phyloP scores from a whole-genome alignment of 2,329 filamentous ascomycete genomes.

The Cercospora sojina region DNA sequence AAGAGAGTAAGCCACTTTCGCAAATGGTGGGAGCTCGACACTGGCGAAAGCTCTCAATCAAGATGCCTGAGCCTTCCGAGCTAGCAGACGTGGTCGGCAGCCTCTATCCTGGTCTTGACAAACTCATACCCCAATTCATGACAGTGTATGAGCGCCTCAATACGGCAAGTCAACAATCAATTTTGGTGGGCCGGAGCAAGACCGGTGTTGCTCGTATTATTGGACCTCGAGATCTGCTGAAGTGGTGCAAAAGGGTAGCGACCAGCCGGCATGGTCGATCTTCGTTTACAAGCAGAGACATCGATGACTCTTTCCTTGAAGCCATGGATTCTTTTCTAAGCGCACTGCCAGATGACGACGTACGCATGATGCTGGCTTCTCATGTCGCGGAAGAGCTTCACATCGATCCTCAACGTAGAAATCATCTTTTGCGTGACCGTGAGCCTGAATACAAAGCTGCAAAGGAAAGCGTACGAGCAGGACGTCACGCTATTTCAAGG shows the following conservation, averaged over 20 bases:
- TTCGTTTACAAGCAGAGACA: slow-evolving; percentile 65
- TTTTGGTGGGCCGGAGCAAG: slow-evolving; percentile 50
- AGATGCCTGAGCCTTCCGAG: slow-evolving; percentile 66
- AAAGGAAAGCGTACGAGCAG: slow-evolving; percentile 32
- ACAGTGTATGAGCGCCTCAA: slow-evolving; percentile 54
- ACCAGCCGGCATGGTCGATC: slow-evolving; percentile 62
- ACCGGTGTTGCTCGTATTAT: slow-evolving; percentile 60
- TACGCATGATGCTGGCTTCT: slow-evolving; percentile 60
- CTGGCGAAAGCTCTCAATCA: slow-evolving; percentile 76
- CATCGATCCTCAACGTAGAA: slow-evolving; percentile 75
- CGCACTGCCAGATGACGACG: slow-evolving; percentile 66
- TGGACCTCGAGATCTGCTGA: slow-evolving; percentile 77
- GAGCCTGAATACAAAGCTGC: slow-evolving; percentile 64
- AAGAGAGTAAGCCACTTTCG: slow-evolving; percentile 66
- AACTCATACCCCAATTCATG: slow-evolving; percentile 56
- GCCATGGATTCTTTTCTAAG: slow-evolving; percentile 89
- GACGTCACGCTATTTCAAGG: slow-evolving; percentile 34
- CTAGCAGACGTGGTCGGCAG: slow-evolving; percentile 70
- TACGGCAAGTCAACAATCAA: slow-evolving; percentile 38
- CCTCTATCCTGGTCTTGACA: slow-evolving; percentile 68
- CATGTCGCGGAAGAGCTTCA: slow-evolving; percentile 84
- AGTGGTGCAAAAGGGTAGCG: slow-evolving; percentile 80
- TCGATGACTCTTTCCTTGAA: slow-evolving; percentile 89
- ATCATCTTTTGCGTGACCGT: slow-evolving; percentile 73
- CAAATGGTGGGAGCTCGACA: slow-evolving; percentile 79